Evolutionary conservation across 805 yeast species (phyloP).

Genomic region (Lachancea sp.): DNA sequence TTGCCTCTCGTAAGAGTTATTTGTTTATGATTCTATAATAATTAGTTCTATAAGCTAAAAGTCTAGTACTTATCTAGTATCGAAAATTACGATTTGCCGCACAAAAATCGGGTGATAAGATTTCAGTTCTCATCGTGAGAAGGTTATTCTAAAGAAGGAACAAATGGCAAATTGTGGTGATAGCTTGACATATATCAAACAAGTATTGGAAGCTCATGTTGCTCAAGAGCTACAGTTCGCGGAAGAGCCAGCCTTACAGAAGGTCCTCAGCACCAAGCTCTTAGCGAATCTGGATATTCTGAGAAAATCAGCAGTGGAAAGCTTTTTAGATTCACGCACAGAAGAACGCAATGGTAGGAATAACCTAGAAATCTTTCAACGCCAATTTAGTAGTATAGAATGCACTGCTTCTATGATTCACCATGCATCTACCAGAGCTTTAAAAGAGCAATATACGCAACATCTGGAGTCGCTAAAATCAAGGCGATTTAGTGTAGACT

Average conservation of each 20-base stretch:
- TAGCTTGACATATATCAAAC: not conserved
- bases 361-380: constrained; percentile 12
- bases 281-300: constrained; percentile 18
- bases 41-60: no score
- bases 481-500: constrained; percentile 29
- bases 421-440: not conserved
- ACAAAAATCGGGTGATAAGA: not conserved
- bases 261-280: constrained; percentile 18
- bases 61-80: not conserved
- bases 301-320: constrained; percentile 12
- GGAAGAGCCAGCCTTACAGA: constrained; percentile 19
- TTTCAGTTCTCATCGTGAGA: no score
- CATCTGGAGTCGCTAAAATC: constrained; percentile 16
- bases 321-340: no score
- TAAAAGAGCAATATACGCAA: constrained; percentile 16
- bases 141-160: no score
- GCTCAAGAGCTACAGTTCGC: not conserved
- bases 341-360: no score
- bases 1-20: no score
- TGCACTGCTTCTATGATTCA: constrained; percentile 2
- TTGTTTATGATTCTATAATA: no score
- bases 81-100: no score
- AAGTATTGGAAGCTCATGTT: not conserved
- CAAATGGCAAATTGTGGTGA: not conserved
- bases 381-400: constrained; percentile 8